phyloP scores from a whole-genome alignment of 176 grass and related monocot genomes.

The Oryza australiensis region DNA sequence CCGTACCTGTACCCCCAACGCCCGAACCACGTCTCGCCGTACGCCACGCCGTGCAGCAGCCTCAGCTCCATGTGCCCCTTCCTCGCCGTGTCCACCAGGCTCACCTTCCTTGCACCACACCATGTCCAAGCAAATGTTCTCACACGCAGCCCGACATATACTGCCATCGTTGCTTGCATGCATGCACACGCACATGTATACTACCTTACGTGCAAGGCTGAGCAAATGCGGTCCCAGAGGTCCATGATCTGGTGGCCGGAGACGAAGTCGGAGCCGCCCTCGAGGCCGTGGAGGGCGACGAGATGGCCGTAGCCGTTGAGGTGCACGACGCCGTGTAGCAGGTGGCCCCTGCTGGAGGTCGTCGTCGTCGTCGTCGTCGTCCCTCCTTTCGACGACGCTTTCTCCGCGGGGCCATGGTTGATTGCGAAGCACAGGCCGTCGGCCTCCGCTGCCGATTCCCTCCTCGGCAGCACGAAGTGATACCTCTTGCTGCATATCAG shows the following conservation, averaged over 20 bases:
- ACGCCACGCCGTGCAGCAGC: conserved; percentile 72
- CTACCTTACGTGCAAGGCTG: conserved; percentile 72
- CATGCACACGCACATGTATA: background rate
- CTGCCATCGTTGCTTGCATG: background rate
- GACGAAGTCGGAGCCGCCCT: conserved; percentile 75
- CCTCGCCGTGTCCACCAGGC: conserved; percentile 63
- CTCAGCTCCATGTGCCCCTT: conserved; percentile 79
- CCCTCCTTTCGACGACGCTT: conserved; percentile 38
- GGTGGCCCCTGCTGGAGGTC: conserved; percentile 38
- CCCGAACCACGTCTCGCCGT: conserved; percentile 83
- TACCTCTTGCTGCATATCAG: conserved; percentile 91
- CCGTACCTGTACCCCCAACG: conserved; percentile 82
- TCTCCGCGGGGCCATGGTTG: conserved; percentile 14
- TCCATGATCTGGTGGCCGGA: conserved; percentile 85
- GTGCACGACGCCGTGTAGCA: conserved; percentile 86
- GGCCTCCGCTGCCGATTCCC: conserved; percentile 47
- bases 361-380: background rate
- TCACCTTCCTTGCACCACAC: conserved; percentile 61
- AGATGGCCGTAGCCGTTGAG: conserved; percentile 92
- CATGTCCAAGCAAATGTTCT: background rate
- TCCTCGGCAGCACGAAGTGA: conserved; percentile 81
- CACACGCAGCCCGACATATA: background rate
- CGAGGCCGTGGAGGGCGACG: conserved; percentile 65
- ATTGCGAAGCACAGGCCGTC: conserved; percentile 50
- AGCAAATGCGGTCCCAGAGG: conserved; percentile 87